Evolutionary conservation across 257 asterid species (phyloP).

Genomic region (Ehretia macrophylla): DNA sequence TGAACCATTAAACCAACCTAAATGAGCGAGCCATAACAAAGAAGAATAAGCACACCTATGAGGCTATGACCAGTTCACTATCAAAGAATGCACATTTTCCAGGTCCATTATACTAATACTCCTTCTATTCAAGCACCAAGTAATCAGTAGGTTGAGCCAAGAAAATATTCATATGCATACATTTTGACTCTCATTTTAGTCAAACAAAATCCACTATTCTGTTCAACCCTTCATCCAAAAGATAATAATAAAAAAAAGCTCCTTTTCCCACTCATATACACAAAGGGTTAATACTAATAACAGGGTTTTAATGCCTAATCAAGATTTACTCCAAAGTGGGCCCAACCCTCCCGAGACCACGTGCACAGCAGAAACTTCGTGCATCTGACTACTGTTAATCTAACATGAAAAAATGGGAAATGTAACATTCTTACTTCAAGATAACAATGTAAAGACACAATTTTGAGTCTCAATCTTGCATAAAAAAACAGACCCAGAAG

Average conservation of each 20-base stretch:
- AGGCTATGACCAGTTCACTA: background rate
- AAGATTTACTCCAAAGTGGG: background rate
- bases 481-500: no score
- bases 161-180: background rate
- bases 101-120: background rate
- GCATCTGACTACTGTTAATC: background rate
- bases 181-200: background rate
- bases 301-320: background rate
- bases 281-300: background rate
- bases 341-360: no score
- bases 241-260: no score
- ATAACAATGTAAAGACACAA: no score
- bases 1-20: background rate
- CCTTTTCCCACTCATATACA: background rate
- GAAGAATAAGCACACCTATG: no score
- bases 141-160: background rate
- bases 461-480: no score
- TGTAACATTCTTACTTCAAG: background rate
- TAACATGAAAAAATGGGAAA: background rate
- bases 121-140: background rate
- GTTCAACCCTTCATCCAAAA: background rate
- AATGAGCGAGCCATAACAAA: no score
- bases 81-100: constrained; percentile 1
- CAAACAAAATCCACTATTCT: background rate
- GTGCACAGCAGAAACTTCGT: no score